phyloP scores from a whole-genome alignment of 371 early-diverging fungal species.

The Parasitella parasitica region DNA sequence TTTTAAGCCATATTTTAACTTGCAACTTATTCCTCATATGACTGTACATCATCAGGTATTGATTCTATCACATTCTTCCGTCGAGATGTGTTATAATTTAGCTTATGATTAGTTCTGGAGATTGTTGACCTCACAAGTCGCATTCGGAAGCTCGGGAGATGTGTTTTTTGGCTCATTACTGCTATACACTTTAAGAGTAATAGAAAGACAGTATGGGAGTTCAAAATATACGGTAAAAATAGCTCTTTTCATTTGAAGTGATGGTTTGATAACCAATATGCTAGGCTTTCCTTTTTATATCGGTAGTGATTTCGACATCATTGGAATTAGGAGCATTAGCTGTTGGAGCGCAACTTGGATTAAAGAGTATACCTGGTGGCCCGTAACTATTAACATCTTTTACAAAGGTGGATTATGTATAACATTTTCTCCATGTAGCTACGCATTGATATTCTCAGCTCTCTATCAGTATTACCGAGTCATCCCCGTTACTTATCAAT shows the following conservation, averaged over 20 bases:
- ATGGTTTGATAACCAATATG: too few species aligned
- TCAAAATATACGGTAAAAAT: conserved; percentile 64
- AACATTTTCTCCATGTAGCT: conserved; percentile 20
- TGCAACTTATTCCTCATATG: conserved; percentile 69
- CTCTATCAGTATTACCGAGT: conserved; percentile 61
- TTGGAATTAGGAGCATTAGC: conserved; percentile 54
- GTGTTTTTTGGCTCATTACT: conserved; percentile 68
- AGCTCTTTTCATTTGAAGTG: too few species aligned
- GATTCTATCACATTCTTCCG: background rate
- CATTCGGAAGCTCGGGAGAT: conserved; percentile 66
- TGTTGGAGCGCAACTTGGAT: conserved; percentile 47
- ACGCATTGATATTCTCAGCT: conserved; percentile 62
- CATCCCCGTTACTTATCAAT: conserved; percentile 62
- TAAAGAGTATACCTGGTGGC: conserved; percentile 60
- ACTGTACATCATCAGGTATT: conserved; percentile 67
- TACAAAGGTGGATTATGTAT: background rate
- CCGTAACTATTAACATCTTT: conserved; percentile 50
- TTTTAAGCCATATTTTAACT: conserved; percentile 54
- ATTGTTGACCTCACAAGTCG: conserved; percentile 56
- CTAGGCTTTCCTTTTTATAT: conserved; percentile 63
- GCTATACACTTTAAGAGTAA: conserved; percentile 64
- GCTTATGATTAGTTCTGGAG: conserved; percentile 56
- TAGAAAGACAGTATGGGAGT: conserved; percentile 75
- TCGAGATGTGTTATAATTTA: background rate
- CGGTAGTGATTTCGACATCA: conserved; percentile 53